These are phyloP conservation scores for Podosphaera leucotricha DNA, from an alignment of 2,329 filamentous ascomycete genomes.

Conservation along the genomic window DNA sequence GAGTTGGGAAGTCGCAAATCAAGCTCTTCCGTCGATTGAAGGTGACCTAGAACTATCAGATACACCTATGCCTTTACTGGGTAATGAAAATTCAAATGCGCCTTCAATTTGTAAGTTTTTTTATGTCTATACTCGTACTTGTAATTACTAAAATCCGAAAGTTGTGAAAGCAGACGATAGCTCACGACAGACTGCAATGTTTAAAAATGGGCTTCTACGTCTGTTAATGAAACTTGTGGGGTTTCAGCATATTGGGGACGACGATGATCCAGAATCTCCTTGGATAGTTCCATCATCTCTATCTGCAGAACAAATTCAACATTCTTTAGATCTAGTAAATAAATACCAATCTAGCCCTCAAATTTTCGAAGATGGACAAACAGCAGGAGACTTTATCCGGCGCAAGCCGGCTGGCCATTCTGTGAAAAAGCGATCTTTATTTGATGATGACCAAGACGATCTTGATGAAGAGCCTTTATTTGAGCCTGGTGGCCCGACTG, in stretches of 20 bases:
- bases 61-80: conserved; percentile 14
- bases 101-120: conserved; percentile 29
- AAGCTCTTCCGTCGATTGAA: conserved; percentile 27
- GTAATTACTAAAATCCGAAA: conserved; percentile 9
- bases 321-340: conserved; percentile 48
- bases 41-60: conserved; percentile 17
- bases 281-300: conserved; percentile 56
- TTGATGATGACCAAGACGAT: conserved; percentile 41
- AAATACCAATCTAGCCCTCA: conserved; percentile 59
- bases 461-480: conserved; percentile 36
- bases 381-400: conserved; percentile 55
- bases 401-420: conserved; percentile 31
- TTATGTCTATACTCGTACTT: background rate
- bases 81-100: conserved; percentile 17
- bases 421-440: conserved; percentile 31
- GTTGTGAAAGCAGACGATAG: conserved; percentile 31
- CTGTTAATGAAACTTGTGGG: conserved; percentile 60
- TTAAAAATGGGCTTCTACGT: conserved; percentile 71
- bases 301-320: conserved; percentile 39
- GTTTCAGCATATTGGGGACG: conserved; percentile 31
- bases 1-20: conserved; percentile 52
- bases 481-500: conserved; percentile 40
- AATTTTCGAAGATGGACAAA: conserved; percentile 44
- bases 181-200: conserved; percentile 47
- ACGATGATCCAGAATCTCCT: conserved; percentile 47